A percentile compares a stretch with the other conserved stretches of the same genome.
These are phyloP conservation scores for Pythium periplocum DNA, from an alignment of 352 stramenopile species.

Conservation along the genomic window DNA sequence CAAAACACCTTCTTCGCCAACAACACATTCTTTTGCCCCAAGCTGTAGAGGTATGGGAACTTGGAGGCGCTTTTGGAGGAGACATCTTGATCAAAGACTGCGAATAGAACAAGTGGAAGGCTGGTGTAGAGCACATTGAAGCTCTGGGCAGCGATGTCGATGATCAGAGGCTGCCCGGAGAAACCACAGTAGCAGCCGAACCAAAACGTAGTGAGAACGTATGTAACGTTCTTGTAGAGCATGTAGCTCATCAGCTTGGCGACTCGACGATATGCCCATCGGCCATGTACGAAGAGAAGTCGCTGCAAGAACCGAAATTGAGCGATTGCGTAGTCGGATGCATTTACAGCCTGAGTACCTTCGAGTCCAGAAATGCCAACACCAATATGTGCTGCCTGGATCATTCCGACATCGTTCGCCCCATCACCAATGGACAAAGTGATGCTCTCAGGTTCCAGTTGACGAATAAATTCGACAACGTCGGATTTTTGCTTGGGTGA, in stretches of 20 bases:
- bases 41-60: constrained; percentile 59
- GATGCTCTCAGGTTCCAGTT: constrained; percentile 61
- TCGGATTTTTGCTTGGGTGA: constrained; percentile 87
- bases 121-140: constrained; percentile 85
- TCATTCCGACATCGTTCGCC: constrained; percentile 97
- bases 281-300: constrained; percentile 90
- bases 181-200: constrained; percentile 79
- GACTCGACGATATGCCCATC: constrained; percentile 90
- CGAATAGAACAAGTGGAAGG: constrained; percentile 68
- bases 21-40: constrained; percentile 65
- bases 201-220: constrained; percentile 81
- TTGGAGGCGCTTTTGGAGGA: constrained; percentile 57
- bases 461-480: constrained; percentile 73
- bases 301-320: constrained; percentile 93
- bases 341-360: constrained; percentile 91
- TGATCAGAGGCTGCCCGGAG: constrained; percentile 69
- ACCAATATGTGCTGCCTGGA: constrained; percentile 89
- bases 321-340: constrained; percentile 90
- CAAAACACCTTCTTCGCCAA: constrained; percentile 63
- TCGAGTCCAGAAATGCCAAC: constrained; percentile 92
- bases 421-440: constrained; percentile 94
- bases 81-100: constrained; percentile 75
- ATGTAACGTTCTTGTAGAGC: constrained; percentile 94
- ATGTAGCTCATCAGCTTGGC: constrained; percentile 92
- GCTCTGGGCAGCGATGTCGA: constrained; percentile 73